A percentile compares a stretch with the other conserved stretches of the same genome.
Conservation (phyloP, 176 grass and related monocot species). For the Oryza australiensis region DNA sequence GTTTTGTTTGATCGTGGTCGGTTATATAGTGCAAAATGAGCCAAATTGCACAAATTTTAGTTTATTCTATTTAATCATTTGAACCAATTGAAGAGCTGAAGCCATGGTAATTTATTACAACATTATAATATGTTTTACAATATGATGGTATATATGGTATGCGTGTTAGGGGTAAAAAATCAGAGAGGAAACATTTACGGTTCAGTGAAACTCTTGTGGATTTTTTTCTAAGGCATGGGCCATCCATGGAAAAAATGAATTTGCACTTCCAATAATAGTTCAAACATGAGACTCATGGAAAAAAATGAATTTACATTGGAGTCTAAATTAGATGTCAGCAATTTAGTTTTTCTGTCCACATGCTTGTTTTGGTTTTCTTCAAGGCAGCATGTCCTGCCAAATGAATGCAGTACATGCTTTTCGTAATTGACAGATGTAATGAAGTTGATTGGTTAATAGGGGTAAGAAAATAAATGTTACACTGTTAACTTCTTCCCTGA, state of each 20-base stretch:
- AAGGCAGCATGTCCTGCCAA: not conserved
- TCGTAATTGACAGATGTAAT: not conserved
- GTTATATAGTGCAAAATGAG: not conserved
- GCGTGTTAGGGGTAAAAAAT: no score
- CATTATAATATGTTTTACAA: not conserved
- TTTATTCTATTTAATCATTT: not conserved
- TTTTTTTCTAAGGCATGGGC: no score
- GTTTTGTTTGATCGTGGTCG: not conserved
- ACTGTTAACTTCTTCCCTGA: not conserved
- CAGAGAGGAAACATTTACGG: no score
- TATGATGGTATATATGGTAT: not conserved
- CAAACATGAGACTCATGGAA: not conserved
- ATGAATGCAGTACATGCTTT: not conserved
- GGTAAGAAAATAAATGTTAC: not conserved
- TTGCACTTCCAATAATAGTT: not conserved
- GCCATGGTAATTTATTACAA: not conserved
- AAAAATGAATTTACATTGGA: no score
- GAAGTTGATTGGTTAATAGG: not conserved
- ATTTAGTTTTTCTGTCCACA: not conserved
- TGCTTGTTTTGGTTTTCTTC: not conserved
- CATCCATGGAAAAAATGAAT: not conserved
- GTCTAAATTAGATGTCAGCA: not conserved
- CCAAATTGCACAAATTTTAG: not conserved
- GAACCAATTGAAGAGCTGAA: not conserved
- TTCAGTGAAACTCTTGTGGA: no score